These are phyloP conservation scores for Rosa rugosa DNA, from an alignment of 306 rosid genomes.

Conservation along the genomic window DNA sequence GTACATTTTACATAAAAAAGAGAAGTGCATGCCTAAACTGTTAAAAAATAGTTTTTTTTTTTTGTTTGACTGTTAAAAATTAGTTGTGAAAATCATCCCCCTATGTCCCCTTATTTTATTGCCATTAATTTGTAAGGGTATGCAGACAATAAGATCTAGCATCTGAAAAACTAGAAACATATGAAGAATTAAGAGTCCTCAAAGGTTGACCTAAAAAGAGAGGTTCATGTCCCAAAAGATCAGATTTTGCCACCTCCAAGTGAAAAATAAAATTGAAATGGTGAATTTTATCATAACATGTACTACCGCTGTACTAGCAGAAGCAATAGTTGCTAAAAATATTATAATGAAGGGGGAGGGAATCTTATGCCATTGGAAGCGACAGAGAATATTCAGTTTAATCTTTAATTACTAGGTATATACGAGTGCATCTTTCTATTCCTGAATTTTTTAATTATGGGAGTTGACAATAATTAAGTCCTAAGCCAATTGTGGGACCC, in stretches of 20 bases:
- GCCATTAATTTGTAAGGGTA: too few relatives aligned
- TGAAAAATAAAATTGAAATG: background rate
- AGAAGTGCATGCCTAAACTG: too few relatives aligned
- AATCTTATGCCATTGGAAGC: conserved; percentile 21
- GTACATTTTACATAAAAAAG: too few relatives aligned
- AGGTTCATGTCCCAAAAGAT: background rate
- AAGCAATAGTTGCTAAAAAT: background rate
- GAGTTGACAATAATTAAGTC: conserved; percentile 33
- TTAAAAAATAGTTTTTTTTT: too few relatives aligned
- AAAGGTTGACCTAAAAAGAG: conserved; percentile 7
- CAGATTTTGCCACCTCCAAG: conserved; percentile 26
- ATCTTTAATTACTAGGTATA: conserved; percentile 19
- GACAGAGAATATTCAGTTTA: conserved; percentile 29
- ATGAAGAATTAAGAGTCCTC: background rate
- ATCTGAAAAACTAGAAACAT: conserved; percentile 4
- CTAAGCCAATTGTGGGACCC: background rate
- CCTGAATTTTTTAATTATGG: background rate
- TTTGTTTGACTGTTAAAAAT: too few relatives aligned
- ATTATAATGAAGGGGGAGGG: conserved; percentile 15
- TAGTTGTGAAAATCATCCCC: background rate
- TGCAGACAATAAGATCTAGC: too few relatives aligned
- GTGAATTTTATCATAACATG: background rate
- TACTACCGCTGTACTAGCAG: background rate
- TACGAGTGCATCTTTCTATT: conserved; percentile 20
- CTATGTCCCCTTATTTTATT: too few relatives aligned